Evolutionary conservation across 2,329 filamentous ascomycete species (phyloP), one percentile per base, ranked within the genome.

Genomic region (Aciculosporium take): DNA sequence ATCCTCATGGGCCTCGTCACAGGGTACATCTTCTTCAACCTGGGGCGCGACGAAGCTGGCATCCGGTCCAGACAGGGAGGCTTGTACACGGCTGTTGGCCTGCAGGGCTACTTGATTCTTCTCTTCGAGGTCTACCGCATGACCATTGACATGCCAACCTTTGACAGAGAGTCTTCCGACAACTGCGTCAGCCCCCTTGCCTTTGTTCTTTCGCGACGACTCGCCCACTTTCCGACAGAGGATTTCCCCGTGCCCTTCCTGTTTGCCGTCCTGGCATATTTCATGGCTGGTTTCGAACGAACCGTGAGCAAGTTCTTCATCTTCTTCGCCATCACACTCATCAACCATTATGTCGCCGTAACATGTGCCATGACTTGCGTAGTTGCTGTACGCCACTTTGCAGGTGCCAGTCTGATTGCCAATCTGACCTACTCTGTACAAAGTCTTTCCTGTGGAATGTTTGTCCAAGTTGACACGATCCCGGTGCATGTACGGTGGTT

Each of bases 401-500:
- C 81, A 0, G 76, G 76, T 0, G 81, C 82, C 0, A 82, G 76
- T 51, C 55, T 88, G 20, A 76, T 85, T 36, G 81, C 75, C 8
- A 88, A 88, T 49, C 59, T 87, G 37, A 72, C 69, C 0, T 87
- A 79, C 49, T 88, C 83, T 0, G 48, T 87, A 17, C 83, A 88
- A 53, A 80, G 73, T 2, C 76, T 86, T 64, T 77, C 77, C 0
- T 85, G 81, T 47, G 83, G 83, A 1, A 86, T 80, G 56, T 87
- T 88, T 48, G 75, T 87, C 12, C 81, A 87, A 55, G 68, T 70
- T 9, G 75, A 83, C 40, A 76, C 78, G 5, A 82, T 88, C 3
- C 81, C 83, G 0, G 66, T 87, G 1, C 88, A 86, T 50, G 74
- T 85, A n/a, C 69, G 81, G 42, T 88, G 83, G 83, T 63, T 83